Conservation (phyloP, 1,284 basidiomycete genomes). For the Naganishia cerealis region DNA sequence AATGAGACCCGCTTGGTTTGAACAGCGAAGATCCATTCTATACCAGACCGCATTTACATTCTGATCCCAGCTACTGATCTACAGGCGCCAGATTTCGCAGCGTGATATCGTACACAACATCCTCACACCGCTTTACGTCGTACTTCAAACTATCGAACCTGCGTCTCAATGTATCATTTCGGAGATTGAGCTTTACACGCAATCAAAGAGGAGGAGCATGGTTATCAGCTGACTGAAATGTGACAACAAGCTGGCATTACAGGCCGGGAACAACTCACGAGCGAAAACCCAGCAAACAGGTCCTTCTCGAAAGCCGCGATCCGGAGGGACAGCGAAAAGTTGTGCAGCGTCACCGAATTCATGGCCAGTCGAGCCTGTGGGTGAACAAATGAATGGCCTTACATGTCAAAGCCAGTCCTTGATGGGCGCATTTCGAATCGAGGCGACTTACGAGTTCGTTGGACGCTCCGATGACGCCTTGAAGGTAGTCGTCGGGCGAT, state of each 20-base stretch:
- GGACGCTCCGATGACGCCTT: constrained; percentile 54
- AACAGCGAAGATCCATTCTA: not conserved
- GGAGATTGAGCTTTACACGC: constrained; percentile 49
- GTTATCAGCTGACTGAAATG: not conserved
- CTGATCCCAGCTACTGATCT: not conserved
- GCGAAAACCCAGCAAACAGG: constrained; percentile 53
- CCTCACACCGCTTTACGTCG: constrained; percentile 54
- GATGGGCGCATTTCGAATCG: not conserved
- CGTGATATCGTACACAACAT: constrained; percentile 55
- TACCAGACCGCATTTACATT: not conserved
- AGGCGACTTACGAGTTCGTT: constrained; percentile 51
- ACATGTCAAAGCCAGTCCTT: not conserved
- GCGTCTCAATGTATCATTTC: constrained; percentile 52
- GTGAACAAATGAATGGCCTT: constrained; percentile 21
- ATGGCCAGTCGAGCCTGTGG: constrained; percentile 51
- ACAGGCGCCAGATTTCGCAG: constrained; percentile 42
- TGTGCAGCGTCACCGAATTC: constrained; percentile 54
- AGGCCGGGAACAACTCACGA: constrained; percentile 40
- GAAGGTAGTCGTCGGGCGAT: constrained; percentile 53
- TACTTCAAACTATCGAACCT: constrained; percentile 55
- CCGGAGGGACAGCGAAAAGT: constrained; percentile 51
- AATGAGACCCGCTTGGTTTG: not conserved
- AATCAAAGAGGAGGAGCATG: not conserved
- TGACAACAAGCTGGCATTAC: not conserved
- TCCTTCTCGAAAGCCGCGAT: constrained; percentile 55